Conservation (phyloP, 2,329 filamentous ascomycete genomes). For the Xylariales sp. region DNA sequence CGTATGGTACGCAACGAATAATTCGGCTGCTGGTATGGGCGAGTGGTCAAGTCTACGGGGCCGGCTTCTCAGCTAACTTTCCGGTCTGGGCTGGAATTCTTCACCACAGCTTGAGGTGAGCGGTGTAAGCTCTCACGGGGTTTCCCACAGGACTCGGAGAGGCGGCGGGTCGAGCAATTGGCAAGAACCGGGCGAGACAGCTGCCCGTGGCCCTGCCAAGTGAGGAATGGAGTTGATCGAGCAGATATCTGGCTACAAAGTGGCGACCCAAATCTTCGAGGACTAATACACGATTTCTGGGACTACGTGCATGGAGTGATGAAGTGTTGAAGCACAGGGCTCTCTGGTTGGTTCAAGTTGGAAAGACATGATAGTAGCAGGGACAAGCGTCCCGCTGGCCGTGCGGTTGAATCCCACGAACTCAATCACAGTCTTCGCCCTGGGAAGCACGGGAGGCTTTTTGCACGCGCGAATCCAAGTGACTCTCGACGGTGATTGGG, state of each 20-base stretch:
- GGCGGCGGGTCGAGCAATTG: background rate
- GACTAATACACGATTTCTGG: background rate
- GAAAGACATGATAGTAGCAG: slow-evolving; percentile 12
- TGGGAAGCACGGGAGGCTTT: slow-evolving; percentile 3
- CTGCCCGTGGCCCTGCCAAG: background rate
- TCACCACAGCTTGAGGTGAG: background rate
- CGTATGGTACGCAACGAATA: background rate
- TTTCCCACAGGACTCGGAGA: background rate
- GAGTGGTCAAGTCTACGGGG: background rate
- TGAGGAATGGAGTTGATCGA: background rate
- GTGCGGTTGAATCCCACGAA: background rate
- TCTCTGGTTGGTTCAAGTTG: slow-evolving; percentile 9
- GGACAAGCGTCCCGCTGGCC: slow-evolving; percentile 14
- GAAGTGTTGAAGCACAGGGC: slow-evolving; percentile 10
- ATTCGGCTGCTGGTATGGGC: background rate
- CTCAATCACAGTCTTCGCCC: slow-evolving; percentile 2
- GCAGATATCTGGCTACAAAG: background rate
- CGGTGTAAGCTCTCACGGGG: background rate
- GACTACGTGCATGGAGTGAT: background rate
- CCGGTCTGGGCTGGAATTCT: background rate
- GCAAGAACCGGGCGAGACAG: background rate
- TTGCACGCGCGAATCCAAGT: background rate
- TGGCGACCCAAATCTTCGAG: background rate
- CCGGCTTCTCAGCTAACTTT: background rate
- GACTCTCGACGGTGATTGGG: slow-evolving; percentile 3